Conservation (phyloP, 768 basidiomycete species). For the Boletus reticuloceps region DNA sequence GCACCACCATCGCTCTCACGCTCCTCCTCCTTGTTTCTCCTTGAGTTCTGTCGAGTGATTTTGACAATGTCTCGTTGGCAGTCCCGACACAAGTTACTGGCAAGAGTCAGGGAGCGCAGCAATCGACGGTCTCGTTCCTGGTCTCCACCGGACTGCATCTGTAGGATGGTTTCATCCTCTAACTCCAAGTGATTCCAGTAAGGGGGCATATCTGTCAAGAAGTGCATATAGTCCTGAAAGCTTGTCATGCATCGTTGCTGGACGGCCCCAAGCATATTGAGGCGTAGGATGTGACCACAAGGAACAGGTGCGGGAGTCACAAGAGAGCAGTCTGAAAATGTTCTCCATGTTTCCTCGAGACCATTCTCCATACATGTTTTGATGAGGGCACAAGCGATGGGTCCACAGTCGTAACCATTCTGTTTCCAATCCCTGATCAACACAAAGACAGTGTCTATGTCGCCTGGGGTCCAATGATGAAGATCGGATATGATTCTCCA, state of each 20-base stretch:
- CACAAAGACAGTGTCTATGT: neutral
- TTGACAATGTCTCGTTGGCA: neutral
- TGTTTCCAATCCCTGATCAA: neutral
- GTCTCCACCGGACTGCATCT: neutral
- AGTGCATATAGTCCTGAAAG: neutral
- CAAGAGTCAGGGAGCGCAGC: neutral
- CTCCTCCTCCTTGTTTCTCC: too few species aligned
- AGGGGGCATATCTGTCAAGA: neutral
- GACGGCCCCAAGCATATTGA: neutral
- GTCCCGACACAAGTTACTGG: neutral
- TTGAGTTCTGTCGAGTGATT: too few species aligned
- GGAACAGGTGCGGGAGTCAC: neutral
- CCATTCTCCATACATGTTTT: neutral
- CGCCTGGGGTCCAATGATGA: neutral
- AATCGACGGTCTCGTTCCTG: neutral
- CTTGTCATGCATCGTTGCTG: neutral
- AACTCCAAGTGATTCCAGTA: neutral
- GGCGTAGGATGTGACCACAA: neutral
- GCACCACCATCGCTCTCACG: too few species aligned
- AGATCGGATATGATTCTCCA: neutral
- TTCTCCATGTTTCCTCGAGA: neutral
- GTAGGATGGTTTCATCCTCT: neutral
- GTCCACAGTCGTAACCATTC: slow-evolving; percentile 10
- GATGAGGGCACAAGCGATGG: neutral
- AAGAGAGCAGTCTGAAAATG: neutral